A percentile compares a stretch with the other conserved stretches of the same genome.
These are phyloP conservation scores for Xylaria arbuscula DNA, from an alignment of 2,329 filamentous ascomycete genomes.

Conservation along the genomic window DNA sequence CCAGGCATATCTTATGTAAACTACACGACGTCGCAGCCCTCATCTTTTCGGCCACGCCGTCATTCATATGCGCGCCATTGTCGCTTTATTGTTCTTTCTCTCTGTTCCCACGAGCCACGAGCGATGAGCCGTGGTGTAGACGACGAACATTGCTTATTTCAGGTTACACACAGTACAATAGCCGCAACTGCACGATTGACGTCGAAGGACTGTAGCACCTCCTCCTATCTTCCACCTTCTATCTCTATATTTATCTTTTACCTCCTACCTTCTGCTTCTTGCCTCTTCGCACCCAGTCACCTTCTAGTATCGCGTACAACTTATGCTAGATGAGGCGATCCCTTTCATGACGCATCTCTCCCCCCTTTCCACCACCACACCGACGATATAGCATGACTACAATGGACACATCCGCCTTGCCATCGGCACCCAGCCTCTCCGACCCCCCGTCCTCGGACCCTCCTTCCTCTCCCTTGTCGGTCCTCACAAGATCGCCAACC, in stretches of 20 bases:
- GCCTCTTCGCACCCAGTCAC: neutral
- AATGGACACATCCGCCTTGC: neutral
- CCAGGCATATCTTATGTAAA: slow-evolving; percentile 10
- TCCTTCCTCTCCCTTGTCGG: slow-evolving; percentile 65
- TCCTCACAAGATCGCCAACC: slow-evolving; percentile 65
- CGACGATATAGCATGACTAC: neutral
- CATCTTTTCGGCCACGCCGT: neutral
- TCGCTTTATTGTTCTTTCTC: neutral
- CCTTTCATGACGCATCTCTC: neutral
- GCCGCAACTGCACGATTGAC: slow-evolving; percentile 6
- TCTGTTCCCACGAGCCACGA: neutral
- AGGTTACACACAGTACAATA: slow-evolving; percentile 1
- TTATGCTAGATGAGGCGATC: neutral
- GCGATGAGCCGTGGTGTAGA: slow-evolving; percentile 3
- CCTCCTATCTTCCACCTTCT: neutral
- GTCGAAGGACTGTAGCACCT: neutral
- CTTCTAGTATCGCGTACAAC: neutral
- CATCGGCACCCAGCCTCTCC: slow-evolving; percentile 43
- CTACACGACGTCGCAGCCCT: neutral
- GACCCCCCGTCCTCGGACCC: slow-evolving; percentile 58
- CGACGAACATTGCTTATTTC: neutral
- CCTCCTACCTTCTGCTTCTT: neutral
- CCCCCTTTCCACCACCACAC: neutral
- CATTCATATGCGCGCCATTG: slow-evolving; percentile 1
- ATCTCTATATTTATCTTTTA: neutral